These are phyloP conservation scores for Stachybotrys elegans DNA, from an alignment of 2,329 filamentous ascomycete genomes.

Conservation along the genomic window DNA sequence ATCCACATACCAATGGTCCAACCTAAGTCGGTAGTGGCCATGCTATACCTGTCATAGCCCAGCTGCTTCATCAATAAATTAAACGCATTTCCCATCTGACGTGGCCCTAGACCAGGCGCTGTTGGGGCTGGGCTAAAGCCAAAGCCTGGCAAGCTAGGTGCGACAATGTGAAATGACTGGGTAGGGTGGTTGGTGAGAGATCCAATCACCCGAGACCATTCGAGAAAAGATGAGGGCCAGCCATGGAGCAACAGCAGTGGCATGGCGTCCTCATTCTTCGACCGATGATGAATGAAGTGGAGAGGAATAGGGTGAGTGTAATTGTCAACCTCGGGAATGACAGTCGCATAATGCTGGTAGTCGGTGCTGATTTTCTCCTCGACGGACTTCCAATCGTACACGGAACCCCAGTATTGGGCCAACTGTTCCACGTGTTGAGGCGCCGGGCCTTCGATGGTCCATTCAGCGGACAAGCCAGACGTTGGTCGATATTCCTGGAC, in stretches of 20 bases:
- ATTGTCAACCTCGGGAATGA: constrained; percentile 1
- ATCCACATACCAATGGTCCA: constrained; percentile 10
- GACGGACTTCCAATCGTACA: constrained; percentile 16
- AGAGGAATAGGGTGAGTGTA: constrained; percentile 8
- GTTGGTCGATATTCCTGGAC: constrained; percentile 5
- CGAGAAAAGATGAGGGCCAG: constrained; percentile 5
- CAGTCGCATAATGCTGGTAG: constrained; percentile 19
- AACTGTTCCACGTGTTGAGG: constrained; percentile 2
- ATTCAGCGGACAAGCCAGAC: background rate
- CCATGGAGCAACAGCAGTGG: constrained; percentile 10
- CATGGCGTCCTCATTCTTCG: constrained; percentile 5
- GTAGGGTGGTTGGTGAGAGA: background rate
- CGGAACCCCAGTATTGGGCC: constrained; percentile 13
- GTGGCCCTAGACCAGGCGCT: constrained; percentile 7
- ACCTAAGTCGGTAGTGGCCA: constrained; percentile 10
- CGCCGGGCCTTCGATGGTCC: constrained; percentile 5
- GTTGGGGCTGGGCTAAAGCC: constrained; percentile 14
- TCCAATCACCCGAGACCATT: constrained; percentile 4
- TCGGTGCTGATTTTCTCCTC: constrained; percentile 15
- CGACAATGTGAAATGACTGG: constrained; percentile 11
- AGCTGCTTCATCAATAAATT: constrained; percentile 12
- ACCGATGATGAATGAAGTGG: constrained; percentile 11
- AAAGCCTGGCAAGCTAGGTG: constrained; percentile 13
- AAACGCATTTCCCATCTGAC: constrained; percentile 9
- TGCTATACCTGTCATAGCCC: constrained; percentile 11